These are phyloP conservation scores for Naganishia sp. DNA, from an alignment of 1,284 basidiomycete genomes.

Conservation along the genomic window DNA sequence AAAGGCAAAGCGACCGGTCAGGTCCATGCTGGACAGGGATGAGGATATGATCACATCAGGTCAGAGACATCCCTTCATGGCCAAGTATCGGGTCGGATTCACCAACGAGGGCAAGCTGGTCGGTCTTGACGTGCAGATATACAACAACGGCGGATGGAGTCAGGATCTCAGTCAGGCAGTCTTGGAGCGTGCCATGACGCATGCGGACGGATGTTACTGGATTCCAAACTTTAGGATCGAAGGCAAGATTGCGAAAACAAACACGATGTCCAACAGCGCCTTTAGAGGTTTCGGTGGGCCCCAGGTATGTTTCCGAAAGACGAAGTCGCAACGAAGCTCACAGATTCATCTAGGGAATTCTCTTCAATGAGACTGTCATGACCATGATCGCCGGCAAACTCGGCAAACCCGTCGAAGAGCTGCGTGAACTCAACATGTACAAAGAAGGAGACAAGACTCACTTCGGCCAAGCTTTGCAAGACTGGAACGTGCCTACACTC, in stretches of 20 bases:
- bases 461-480: conserved; percentile 47
- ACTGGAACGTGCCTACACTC: conserved; percentile 50
- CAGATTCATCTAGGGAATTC: conserved; percentile 39
- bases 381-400: conserved; percentile 46
- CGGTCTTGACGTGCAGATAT: conserved; percentile 46
- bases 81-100: conserved; percentile 48
- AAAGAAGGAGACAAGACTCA: conserved; percentile 48
- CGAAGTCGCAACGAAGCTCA: not conserved
- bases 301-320: conserved; percentile 35
- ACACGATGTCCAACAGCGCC: conserved; percentile 53
- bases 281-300: conserved; percentile 52
- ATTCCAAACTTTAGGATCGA: conserved; percentile 46
- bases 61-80: conserved; percentile 51
- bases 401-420: conserved; percentile 44
- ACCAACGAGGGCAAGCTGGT: conserved; percentile 46
- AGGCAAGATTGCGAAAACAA: conserved; percentile 48
- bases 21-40: conserved; percentile 51
- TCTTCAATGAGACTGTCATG: conserved; percentile 48
- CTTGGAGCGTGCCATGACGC: conserved; percentile 50
- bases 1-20: conserved; percentile 46
- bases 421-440: conserved; percentile 49
- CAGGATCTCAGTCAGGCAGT: conserved; percentile 51
- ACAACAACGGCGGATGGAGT: conserved; percentile 51
- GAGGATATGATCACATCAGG: conserved; percentile 51
- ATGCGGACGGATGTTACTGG: conserved; percentile 46